Conservation (phyloP, 73 alveolate species). For the Blepharisma stoltei region DNA sequence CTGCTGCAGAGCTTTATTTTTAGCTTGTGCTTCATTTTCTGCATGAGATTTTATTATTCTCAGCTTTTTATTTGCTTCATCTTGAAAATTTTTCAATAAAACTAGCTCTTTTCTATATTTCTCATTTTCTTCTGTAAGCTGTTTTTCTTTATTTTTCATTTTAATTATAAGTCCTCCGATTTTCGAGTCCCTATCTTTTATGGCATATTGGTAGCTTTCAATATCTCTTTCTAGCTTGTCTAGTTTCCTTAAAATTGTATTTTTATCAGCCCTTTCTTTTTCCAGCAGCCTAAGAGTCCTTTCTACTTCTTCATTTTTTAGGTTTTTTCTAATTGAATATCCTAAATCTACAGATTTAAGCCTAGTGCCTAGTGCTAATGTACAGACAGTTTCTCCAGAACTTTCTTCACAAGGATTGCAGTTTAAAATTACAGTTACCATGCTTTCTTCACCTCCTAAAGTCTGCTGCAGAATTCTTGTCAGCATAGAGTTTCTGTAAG, state of each 20-base stretch:
- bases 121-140: background rate
- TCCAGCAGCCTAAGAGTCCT: slow-evolving; percentile 17
- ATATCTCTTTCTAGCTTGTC: slow-evolving; percentile 27
- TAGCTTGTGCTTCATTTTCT: slow-evolving; percentile 2
- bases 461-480: slow-evolving; percentile 77
- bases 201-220: background rate
- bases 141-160: slow-evolving; percentile 5
- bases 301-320: slow-evolving; percentile 23
- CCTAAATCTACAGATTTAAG: slow-evolving; percentile 27
- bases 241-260: slow-evolving; percentile 3
- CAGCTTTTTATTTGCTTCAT: background rate
- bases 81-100: background rate
- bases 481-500: slow-evolving; percentile 85
- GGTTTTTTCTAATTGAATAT: slow-evolving; percentile 9
- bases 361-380: slow-evolving; percentile 21
- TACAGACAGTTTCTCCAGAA: slow-evolving; percentile 12
- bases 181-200: slow-evolving; percentile 26
- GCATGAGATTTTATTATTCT: background rate
- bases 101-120: background rate
- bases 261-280: slow-evolving; percentile 31
- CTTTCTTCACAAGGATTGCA: slow-evolving; percentile 14
- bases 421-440: slow-evolving; percentile 7
- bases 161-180: background rate
- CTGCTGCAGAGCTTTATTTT: background rate
- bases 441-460: slow-evolving; percentile 74